Conservation (phyloP, 2,329 filamentous ascomycete species). For the Teratosphaeria destructans region DNA sequence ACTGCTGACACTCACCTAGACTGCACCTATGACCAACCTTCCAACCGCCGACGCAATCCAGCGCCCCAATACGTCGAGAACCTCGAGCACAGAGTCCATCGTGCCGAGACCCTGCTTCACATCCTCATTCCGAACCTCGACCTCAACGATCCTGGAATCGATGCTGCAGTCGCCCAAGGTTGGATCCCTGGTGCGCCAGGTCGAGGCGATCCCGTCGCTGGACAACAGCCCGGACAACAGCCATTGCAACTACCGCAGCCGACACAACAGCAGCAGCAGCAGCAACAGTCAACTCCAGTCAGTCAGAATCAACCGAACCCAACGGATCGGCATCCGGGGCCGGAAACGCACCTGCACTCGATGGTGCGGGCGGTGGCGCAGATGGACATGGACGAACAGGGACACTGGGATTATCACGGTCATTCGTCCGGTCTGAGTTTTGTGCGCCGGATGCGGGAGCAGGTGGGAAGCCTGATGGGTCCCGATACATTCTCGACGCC, state of each 20-base stretch:
- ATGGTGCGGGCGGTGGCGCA: conserved; percentile 93
- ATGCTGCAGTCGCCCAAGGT: conserved; percentile 50
- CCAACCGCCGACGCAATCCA: conserved; percentile 80
- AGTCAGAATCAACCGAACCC: conserved; percentile 27
- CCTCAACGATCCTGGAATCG: conserved; percentile 72
- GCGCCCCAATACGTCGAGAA: conserved; percentile 89
- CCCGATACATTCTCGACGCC: conserved; percentile 48
- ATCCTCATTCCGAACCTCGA: conserved; percentile 76
- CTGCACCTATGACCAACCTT: conserved; percentile 91
- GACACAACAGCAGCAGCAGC: conserved; percentile 3
- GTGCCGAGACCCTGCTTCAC: conserved; percentile 68
- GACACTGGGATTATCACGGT: conserved; percentile 91
- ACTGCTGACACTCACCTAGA: no score
- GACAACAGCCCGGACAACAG: background rate
- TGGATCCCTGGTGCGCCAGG: conserved; percentile 28
- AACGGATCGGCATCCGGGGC: conserved; percentile 12
- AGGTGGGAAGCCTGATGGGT: conserved; percentile 69
- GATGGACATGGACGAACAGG: conserved; percentile 81
- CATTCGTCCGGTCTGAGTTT: conserved; percentile 88
- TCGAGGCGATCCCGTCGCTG: conserved; percentile 13
- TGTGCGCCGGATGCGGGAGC: conserved; percentile 73
- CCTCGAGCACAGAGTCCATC: conserved; percentile 70
- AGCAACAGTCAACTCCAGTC: conserved; percentile 6
- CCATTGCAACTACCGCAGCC: background rate
- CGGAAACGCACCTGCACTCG: conserved; percentile 68